Evolutionary conservation across 345 rosid genomes (phyloP), one percentile per base, ranked within the genome.

Genomic region (Mallotus nudiflorus): DNA sequence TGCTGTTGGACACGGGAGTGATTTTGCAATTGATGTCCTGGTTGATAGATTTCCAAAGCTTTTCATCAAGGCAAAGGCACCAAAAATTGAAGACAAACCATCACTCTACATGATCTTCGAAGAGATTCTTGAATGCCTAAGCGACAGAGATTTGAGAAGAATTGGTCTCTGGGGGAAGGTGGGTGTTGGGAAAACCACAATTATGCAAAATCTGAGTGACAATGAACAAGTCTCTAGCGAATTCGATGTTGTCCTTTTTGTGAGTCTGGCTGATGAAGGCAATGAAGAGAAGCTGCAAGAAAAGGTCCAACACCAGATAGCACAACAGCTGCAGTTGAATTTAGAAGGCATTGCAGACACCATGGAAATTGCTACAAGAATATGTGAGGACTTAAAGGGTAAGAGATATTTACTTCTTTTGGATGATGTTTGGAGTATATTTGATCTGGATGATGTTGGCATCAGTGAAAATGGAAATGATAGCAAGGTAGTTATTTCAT

Each of bases 401-500:
- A 75, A 52, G 64, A 68, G 71, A 50, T 82, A 72, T 44, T 72
- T 82, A 57, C 77, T 82, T 45, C 75, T 53, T 82, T 33, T 33
- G 27, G 82, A 82, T 66, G 78, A 82, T 25, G 77, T 78, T 28
- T 51, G 62, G 75, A 67, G 63, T 13, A 1, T 11, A 11, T 20
- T 82, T 4, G 71, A 78, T 44, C 3, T 78, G 6, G 53, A 50
- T 37, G 3, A 42, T 3, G 11, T 8, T 42, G 46, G 46, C 46
- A 42, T 42, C 11, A 7, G 46, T 42, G 46, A 42, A 42, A 42
- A 42, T 42, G 46, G 11, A 12, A 42, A 42, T 4, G 71, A 62
- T 33, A 75, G 75, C 68, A 82, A 73, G 66, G 73, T 82, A 40
- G 80, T 78, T 19, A 40, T 81, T 66, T 64, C 82, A 0, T 72